Conservation (phyloP, 345 rosid species). For the Acer saccharum region DNA sequence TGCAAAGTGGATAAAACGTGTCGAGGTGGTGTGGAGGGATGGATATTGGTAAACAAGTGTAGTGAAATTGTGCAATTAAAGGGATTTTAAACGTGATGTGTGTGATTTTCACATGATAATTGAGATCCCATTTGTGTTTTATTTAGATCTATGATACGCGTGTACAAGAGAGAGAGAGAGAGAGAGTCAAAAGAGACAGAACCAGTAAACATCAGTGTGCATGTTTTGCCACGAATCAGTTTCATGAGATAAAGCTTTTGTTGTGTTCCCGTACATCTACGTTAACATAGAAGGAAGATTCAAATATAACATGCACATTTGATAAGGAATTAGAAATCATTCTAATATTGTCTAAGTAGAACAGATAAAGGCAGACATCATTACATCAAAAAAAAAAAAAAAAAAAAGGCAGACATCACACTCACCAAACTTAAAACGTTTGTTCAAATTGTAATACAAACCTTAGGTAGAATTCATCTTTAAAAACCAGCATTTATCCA, state of each 20-base stretch:
- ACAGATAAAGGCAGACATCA: too few relatives aligned
- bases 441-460: too few relatives aligned
- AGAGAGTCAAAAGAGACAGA: neutral
- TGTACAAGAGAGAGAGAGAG: neutral
- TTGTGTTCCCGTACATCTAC: too few relatives aligned
- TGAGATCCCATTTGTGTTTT: neutral
- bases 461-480: too few relatives aligned
- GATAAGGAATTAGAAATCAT: too few relatives aligned
- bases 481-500: too few relatives aligned
- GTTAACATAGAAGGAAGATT: too few relatives aligned
- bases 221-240: neutral
- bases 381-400: too few relatives aligned
- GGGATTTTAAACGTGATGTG: neutral
- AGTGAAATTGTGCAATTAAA: conserved; percentile 8
- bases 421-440: too few relatives aligned
- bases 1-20: neutral
- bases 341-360: too few relatives aligned
- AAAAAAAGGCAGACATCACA: too few relatives aligned
- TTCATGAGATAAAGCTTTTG: neutral
- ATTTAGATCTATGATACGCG: neutral
- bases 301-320: too few relatives aligned
- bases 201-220: neutral
- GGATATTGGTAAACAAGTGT: neutral
- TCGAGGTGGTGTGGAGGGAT: neutral
- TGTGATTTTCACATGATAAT: neutral